Conservation (phyloP, 352 stramenopile genomes). For the Phytopythium ostracodes region DNA sequence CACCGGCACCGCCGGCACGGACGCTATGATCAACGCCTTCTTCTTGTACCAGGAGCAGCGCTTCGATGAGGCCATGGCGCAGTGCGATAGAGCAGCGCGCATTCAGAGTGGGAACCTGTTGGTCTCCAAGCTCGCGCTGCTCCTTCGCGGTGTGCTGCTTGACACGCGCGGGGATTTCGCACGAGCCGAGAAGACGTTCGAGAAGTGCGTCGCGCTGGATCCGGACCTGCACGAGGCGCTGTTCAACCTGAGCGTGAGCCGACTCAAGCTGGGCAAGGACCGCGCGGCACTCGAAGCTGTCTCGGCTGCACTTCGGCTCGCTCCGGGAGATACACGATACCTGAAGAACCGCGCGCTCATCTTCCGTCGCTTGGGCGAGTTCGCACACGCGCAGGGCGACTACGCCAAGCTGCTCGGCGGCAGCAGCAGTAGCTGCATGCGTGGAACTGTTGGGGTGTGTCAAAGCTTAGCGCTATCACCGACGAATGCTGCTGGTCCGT, state of each 20-base stretch:
- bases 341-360: conserved; percentile 52
- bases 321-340: conserved; percentile 39
- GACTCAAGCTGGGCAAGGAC: conserved; percentile 48
- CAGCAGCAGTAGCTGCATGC: background rate
- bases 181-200: conserved; percentile 46
- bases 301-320: conserved; percentile 32
- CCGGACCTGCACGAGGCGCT: conserved; percentile 52
- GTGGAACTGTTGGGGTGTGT: background rate
- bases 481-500: background rate
- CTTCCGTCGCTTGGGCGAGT: conserved; percentile 48
- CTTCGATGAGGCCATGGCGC: conserved; percentile 46
- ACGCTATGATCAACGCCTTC: conserved; percentile 32
- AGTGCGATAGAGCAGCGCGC: conserved; percentile 49
- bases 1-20: background rate
- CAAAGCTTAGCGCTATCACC: background rate
- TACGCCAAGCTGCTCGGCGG: conserved; percentile 26
- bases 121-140: conserved; percentile 55
- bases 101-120: conserved; percentile 43
- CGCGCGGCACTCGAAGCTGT: conserved; percentile 28
- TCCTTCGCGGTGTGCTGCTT: conserved; percentile 56
- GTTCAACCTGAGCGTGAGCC: conserved; percentile 55
- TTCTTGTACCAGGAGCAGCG: conserved; percentile 53
- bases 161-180: conserved; percentile 41
- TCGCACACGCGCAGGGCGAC: conserved; percentile 41
- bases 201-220: conserved; percentile 35